Conservation (phyloP, 2,329 filamentous ascomycete genomes). For the Hirsutella thompsonii region DNA sequence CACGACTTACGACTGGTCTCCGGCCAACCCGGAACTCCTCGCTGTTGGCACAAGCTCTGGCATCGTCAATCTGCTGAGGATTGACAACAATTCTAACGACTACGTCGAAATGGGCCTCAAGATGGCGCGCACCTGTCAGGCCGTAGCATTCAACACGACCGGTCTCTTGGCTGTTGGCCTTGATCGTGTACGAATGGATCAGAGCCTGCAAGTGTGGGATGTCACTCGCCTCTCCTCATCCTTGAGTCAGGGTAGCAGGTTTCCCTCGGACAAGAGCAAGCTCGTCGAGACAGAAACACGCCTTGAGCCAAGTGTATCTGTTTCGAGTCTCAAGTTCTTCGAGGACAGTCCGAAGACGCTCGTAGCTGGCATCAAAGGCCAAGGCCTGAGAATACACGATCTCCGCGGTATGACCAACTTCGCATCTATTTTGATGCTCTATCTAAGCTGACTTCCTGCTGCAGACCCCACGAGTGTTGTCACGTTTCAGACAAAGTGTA, state of each 20-base stretch:
- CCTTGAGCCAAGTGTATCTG: conserved; percentile 55
- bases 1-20: conserved; percentile 56
- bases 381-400: conserved; percentile 66
- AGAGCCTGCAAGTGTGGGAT: conserved; percentile 75
- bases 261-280: conserved; percentile 32
- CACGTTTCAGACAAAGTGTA: conserved; percentile 53
- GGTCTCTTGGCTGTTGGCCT: conserved; percentile 66
- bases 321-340: conserved; percentile 75
- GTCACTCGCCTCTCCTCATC: conserved; percentile 46
- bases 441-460: not conserved
- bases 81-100: conserved; percentile 57
- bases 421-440: not conserved
- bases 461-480: conserved; percentile 37
- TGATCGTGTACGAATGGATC: conserved; percentile 69
- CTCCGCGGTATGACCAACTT: conserved; percentile 46
- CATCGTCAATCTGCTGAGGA: conserved; percentile 59
- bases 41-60: conserved; percentile 65
- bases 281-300: conserved; percentile 44
- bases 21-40: conserved; percentile 49
- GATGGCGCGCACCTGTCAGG: conserved; percentile 66
- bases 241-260: conserved; percentile 34
- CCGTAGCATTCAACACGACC: conserved; percentile 63
- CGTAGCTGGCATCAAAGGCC: conserved; percentile 62
- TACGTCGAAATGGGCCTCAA: conserved; percentile 57
- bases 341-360: conserved; percentile 63